Evolutionary conservation across 2,329 filamentous ascomycete species (phyloP), one percentile per base, ranked within the genome.

Genomic region (Pezicula rhizophila): DNA sequence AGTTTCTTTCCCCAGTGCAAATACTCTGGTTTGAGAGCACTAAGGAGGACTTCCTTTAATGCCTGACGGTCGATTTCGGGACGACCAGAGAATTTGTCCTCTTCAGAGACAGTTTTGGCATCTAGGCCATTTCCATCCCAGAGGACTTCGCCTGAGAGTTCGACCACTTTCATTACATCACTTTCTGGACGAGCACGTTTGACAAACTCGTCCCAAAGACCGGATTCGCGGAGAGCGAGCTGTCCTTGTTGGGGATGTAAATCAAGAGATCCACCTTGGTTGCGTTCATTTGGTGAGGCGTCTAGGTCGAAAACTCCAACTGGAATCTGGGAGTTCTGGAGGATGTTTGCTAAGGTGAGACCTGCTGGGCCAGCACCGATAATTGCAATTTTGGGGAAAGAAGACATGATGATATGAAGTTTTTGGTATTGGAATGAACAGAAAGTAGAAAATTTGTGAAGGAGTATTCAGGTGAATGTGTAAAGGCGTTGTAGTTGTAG

Each of bases 221-320:
- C 64, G 2, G 62, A 64, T 39, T 62, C 63, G 15, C 51, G 38
- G n/a, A 66, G 54, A 2, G 64, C 64, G 15, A 48, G 54, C 49
- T 66, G 65, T 0, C 65, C 65, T 0, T 53, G 50, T 18, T 59
- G 42, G 3, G 57, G 55, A 40, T 66, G 65, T 46, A 79, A 74
- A 45, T 77, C 76, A 5, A 79, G 62, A 23, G 75, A 76, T 1
- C 75, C 77, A 2, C 56, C 56, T 51, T 57, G 53, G 10, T 45
- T 51, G 10, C 54, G 53, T 33, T 42, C 43, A 23, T 40, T 33
- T 25, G 46, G 50, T 10, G 42, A 38, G 3, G 23, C n/a, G 15
- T 67, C 62, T 4, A 60, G 59, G 50, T 68, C 65, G 40, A 63
- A 68, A 14, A 68, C 42, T 8, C 50, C 56, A 41, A 45, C 57